phyloP scores from a whole-genome alignment of 2,329 filamentous ascomycete genomes.

The Xylaria polymorpha region DNA sequence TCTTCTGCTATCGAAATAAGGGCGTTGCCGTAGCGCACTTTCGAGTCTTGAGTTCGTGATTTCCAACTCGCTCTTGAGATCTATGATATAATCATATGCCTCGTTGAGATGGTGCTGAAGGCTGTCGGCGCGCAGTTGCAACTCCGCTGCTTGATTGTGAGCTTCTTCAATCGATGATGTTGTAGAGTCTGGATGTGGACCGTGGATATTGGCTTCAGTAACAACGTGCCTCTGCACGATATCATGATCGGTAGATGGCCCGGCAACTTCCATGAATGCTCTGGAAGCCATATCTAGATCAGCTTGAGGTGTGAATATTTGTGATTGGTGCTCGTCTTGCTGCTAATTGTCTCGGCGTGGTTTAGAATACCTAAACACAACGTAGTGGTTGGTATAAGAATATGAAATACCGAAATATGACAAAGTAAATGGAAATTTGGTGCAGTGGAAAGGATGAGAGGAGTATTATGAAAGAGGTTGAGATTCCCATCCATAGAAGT shows the following conservation, averaged over 20 bases:
- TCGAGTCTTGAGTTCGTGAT: neutral
- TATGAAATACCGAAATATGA: neutral
- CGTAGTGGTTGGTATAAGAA: neutral
- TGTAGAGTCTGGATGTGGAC: neutral
- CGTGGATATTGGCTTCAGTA: no score
- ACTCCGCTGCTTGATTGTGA: neutral
- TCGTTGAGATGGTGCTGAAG: no score
- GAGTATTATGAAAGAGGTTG: neutral
- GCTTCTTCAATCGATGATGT: neutral
- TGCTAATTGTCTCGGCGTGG: neutral
- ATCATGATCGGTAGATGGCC: neutral
- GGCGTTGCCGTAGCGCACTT: neutral
- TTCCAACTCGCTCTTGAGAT: neutral
- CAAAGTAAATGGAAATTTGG: no score
- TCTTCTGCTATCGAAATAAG: neutral
- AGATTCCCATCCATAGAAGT: neutral
- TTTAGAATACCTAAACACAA: no score
- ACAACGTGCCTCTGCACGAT: neutral
- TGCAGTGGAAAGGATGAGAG: accelerated
- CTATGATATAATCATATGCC: neutral
- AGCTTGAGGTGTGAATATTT: neutral
- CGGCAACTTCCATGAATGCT: neutral
- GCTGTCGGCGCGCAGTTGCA: neutral
- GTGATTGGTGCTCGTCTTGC: neutral
- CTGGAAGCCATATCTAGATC: neutral